phyloP scores from a whole-genome alignment of 176 grass and related monocot species.

The Rhipidocladum racemiflorum region DNA sequence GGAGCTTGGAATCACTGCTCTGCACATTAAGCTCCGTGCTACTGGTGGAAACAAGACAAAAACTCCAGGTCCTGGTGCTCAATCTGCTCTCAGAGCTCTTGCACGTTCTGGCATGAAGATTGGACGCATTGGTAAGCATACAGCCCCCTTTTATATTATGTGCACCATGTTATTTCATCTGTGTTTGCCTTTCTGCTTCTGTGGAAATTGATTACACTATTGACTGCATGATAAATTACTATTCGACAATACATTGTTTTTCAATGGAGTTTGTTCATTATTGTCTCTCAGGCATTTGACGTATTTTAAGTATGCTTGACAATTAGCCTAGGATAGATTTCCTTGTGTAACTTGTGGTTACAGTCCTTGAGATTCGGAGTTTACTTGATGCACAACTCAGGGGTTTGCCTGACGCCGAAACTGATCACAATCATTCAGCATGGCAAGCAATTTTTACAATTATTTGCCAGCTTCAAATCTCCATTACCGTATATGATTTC shows the following conservation, averaged over 20 bases:
- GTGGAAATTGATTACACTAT: background rate
- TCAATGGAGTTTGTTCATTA: background rate
- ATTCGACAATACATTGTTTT: background rate
- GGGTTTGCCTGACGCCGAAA: background rate
- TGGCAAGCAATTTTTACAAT: background rate
- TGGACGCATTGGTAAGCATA: constrained; percentile 67
- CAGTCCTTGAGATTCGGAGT: background rate
- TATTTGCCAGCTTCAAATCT: background rate
- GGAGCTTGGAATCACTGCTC: constrained; percentile 89
- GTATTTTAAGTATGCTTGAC: background rate
- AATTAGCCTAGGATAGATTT: background rate
- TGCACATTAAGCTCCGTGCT: constrained; percentile 90
- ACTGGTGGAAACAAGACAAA: constrained; percentile 97
- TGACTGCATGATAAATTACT: background rate
- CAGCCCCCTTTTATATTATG: background rate
- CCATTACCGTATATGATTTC: background rate
- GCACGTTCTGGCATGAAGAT: constrained; percentile 96
- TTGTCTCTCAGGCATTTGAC: background rate
- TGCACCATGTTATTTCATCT: too few species aligned
- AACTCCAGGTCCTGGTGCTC: constrained; percentile 83
- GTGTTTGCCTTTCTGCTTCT: background rate
- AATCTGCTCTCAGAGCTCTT: constrained; percentile 91
- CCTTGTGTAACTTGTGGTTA: background rate
- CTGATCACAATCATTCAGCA: background rate
- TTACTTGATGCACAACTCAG: background rate